Evolutionary conservation across 345 rosid species (phyloP).

Genomic region (Murraya paniculata): DNA sequence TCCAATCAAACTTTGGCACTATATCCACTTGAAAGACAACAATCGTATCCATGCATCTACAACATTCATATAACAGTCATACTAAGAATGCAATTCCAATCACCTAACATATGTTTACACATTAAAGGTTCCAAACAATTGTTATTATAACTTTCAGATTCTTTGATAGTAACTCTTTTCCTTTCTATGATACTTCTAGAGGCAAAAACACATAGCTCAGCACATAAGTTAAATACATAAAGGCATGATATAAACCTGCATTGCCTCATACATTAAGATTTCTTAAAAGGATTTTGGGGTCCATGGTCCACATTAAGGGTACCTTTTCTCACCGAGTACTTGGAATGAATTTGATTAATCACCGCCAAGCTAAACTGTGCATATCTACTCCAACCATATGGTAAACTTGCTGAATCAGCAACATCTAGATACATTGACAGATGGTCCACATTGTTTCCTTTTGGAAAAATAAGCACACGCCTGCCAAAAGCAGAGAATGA

Average conservation of each 20-base stretch:
- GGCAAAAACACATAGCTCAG: not conserved
- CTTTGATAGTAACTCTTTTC: not conserved
- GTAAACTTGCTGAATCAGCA: slow-evolving; percentile 74
- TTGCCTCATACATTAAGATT: not conserved
- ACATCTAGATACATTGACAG: slow-evolving; percentile 97
- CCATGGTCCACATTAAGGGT: not conserved
- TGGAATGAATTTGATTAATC: slow-evolving; percentile 69
- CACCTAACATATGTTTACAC: not conserved
- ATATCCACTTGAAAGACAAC: not conserved
- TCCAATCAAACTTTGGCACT: not conserved
- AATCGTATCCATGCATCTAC: not conserved
- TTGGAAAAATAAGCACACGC: slow-evolving; percentile 87
- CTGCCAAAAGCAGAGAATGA: slow-evolving; percentile 35
- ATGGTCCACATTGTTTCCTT: slow-evolving; percentile 89
- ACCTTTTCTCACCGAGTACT: slow-evolving; percentile 86
- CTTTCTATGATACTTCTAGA: not conserved
- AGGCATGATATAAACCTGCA: not conserved
- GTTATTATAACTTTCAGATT: not conserved
- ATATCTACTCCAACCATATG: slow-evolving; percentile 93
- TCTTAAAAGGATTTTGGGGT: not conserved
- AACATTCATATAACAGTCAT: not conserved
- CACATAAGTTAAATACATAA: not conserved
- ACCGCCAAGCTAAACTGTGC: slow-evolving; percentile 90
- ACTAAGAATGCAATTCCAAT: not conserved
- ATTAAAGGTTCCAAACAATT: not conserved